These are phyloP conservation scores for Zygoascus tannicola DNA, from an alignment of 805 yeast genomes.

Conservation along the genomic window DNA sequence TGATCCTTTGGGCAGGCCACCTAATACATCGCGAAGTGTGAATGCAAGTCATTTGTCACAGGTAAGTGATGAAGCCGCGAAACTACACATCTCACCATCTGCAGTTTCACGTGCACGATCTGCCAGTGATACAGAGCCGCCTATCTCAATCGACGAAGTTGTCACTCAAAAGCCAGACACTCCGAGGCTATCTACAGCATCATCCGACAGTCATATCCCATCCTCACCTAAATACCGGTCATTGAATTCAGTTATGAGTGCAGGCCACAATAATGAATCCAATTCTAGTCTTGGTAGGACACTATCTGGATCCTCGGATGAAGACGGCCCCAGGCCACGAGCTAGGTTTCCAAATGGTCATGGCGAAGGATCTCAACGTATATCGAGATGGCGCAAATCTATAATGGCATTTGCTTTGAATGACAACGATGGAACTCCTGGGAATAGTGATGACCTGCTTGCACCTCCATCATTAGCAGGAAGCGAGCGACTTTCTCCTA, in stretches of 20 bases:
- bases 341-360: not conserved
- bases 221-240: constrained; percentile 7
- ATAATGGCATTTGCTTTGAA: constrained; percentile 5
- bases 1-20: too few species aligned
- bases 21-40: too few species aligned
- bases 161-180: constrained; percentile 8
- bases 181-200: constrained; percentile 6
- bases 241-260: constrained; percentile 6
- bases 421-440: constrained; percentile 6
- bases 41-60: too few species aligned
- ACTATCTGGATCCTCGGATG: constrained; percentile 10
- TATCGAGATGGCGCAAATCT: constrained; percentile 20
- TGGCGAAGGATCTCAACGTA: constrained; percentile 9
- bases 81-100: too few species aligned
- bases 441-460: constrained; percentile 4
- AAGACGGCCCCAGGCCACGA: constrained; percentile 3
- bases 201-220: not conserved
- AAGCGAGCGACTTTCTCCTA: constrained; percentile 11
- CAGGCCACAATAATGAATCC: constrained; percentile 14
- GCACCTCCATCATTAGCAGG: constrained; percentile 2
- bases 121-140: constrained; percentile 3
- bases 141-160: constrained; percentile 17
- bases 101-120: too few species aligned
- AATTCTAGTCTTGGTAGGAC: constrained; percentile 14
- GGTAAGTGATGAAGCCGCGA: too few species aligned